phyloP scores from a whole-genome alignment of 176 grass and related monocot species.

The Melocanna baccifera region DNA sequence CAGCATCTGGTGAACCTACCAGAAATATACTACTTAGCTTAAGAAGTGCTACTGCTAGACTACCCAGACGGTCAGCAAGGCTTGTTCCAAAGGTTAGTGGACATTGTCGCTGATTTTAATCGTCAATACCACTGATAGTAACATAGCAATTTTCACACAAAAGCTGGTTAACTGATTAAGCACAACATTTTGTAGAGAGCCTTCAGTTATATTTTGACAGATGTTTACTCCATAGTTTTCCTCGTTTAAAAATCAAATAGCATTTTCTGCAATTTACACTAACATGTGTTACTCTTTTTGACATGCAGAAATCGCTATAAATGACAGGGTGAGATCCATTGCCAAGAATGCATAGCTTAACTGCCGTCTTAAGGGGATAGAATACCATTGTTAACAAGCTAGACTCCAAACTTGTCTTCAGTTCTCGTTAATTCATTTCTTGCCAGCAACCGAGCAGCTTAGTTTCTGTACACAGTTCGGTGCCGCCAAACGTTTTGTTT shows the following conservation, averaged over 20 bases:
- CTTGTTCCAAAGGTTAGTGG: slow-evolving; percentile 58
- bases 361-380: slow-evolving; percentile 28
- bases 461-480: slow-evolving; percentile 12
- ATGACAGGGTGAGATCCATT: slow-evolving; percentile 14
- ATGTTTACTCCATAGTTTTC: not conserved
- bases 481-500: slow-evolving; percentile 7
- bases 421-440: slow-evolving; percentile 34
- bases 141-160: not conserved
- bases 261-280: slow-evolving; percentile 3
- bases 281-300: slow-evolving; percentile 25
- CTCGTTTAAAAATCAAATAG: not conserved
- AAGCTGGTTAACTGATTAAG: slow-evolving; percentile 13
- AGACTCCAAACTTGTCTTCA: slow-evolving; percentile 18
- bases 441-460: slow-evolving; percentile 27
- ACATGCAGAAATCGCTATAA: slow-evolving; percentile 31
- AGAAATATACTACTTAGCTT: slow-evolving; percentile 63
- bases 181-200: not conserved
- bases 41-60: slow-evolving; percentile 60
- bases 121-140: not conserved
- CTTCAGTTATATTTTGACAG: slow-evolving; percentile 1
- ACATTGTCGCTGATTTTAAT: slow-evolving; percentile 16
- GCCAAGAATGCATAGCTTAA: slow-evolving; percentile 26
- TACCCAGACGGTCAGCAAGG: slow-evolving; percentile 61
- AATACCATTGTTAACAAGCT: slow-evolving; percentile 33
- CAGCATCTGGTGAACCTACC: slow-evolving; percentile 39